Conservation (phyloP, 2,329 filamentous ascomycete species). For the Xenosphaeropsis pyriputrescens region DNA sequence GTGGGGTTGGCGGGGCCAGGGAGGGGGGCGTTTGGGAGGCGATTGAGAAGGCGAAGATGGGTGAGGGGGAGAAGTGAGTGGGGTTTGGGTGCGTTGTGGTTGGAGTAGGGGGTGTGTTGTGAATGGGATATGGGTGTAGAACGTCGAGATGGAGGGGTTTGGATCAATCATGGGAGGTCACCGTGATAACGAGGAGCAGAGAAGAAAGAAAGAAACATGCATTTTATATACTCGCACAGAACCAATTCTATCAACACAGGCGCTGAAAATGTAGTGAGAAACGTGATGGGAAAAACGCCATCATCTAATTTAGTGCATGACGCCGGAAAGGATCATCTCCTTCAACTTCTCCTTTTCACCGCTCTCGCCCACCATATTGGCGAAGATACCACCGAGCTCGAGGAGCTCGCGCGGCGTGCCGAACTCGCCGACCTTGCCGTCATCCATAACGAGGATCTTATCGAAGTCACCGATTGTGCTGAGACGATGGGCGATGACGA, state of each 20-base stretch:
- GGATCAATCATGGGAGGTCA: no score
- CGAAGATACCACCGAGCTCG: conserved; percentile 33
- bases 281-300: no score
- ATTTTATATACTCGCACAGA: no score
- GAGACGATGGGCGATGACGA: conserved; percentile 60
- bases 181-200: no score
- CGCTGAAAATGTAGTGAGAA: no score
- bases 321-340: conserved; percentile 1
- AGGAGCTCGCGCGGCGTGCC: conserved; percentile 46
- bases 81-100: no score
- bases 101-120: no score
- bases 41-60: conserved; percentile 6
- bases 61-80: conserved; percentile 5
- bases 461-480: conserved; percentile 65
- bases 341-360: conserved; percentile 30
- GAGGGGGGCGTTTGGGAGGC: conserved; percentile 15
- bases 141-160: no score
- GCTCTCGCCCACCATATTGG: conserved; percentile 42
- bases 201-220: no score
- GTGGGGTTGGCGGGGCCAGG: conserved; percentile 5
- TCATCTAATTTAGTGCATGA: no score
- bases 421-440: conserved; percentile 51
- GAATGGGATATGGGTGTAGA: no score
- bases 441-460: conserved; percentile 52
- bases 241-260: no score